Conservation (phyloP, 345 rosid species). For the Garcia nutans region DNA sequence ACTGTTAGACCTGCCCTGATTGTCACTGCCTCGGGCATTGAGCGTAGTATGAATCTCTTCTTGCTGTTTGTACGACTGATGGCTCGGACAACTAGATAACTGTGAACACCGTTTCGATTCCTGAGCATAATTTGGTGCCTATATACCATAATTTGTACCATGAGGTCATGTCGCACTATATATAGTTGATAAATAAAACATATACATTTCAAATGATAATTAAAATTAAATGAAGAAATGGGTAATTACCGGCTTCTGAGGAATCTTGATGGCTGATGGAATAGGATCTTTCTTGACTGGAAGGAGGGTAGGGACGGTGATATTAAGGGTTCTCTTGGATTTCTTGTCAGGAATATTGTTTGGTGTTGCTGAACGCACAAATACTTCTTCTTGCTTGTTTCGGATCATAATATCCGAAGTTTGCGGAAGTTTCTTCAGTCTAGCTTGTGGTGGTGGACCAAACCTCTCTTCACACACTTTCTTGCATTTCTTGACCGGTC, state of each 20-base stretch:
- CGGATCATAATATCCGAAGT: constrained; percentile 33
- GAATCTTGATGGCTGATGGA: constrained; percentile 52
- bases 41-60: constrained; percentile 17
- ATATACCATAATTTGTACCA: background rate
- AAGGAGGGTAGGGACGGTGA: constrained; percentile 51
- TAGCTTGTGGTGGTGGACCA: constrained; percentile 12
- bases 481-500: constrained; percentile 32
- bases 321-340: constrained; percentile 48
- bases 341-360: constrained; percentile 53
- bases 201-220: too few relatives aligned
- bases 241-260: constrained; percentile 53
- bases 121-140: constrained; percentile 30
- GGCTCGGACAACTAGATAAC: constrained; percentile 61
- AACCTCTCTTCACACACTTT: constrained; percentile 19
- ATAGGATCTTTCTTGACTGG: constrained; percentile 72
- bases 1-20: constrained; percentile 22
- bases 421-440: constrained; percentile 42
- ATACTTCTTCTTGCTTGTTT: constrained; percentile 68
- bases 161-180: background rate
- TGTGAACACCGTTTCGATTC: constrained; percentile 51
- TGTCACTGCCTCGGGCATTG: constrained; percentile 28
- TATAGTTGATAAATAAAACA: too few relatives aligned
- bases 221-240: background rate
- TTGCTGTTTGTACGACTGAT: constrained; percentile 40
- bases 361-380: constrained; percentile 44